Conservation (phyloP, 345 rosid species). For the Eucalyptus erythrocorys region DNA sequence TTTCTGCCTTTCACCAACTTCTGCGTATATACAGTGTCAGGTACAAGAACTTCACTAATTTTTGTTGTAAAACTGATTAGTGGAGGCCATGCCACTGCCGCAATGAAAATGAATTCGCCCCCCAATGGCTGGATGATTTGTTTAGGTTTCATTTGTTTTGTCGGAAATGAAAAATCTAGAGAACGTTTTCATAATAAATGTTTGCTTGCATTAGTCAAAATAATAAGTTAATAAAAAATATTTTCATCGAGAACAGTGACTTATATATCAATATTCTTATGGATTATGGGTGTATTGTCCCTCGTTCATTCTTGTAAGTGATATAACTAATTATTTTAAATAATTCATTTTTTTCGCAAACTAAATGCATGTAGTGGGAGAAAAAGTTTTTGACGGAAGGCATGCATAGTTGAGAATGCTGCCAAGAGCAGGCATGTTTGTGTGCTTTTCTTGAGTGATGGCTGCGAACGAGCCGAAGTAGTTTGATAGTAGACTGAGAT, state of each 20-base stretch:
- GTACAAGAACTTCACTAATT: not conserved
- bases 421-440: not conserved
- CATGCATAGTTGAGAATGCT: not conserved
- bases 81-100: not conserved
- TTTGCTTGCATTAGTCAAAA: not conserved
- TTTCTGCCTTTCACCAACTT: not conserved
- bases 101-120: not conserved
- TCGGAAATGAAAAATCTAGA: not conserved
- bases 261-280: not conserved
- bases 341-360: rapidly evolving
- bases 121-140: not conserved
- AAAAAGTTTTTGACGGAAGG: not conserved
- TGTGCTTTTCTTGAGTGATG: not conserved
- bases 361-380: not conserved
- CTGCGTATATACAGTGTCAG: not conserved
- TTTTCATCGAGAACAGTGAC: rapidly evolving
- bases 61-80: not conserved
- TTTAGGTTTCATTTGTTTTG: not conserved
- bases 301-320: rapidly evolving
- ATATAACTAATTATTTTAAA: not conserved
- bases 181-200: not conserved
- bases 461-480: not conserved
- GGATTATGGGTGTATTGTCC: not conserved
- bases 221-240: not conserved
- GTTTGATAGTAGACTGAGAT: not conserved